These are phyloP conservation scores for Tulasnella sp. DNA, from an alignment of 768 basidiomycete genomes.

Conservation along the genomic window DNA sequence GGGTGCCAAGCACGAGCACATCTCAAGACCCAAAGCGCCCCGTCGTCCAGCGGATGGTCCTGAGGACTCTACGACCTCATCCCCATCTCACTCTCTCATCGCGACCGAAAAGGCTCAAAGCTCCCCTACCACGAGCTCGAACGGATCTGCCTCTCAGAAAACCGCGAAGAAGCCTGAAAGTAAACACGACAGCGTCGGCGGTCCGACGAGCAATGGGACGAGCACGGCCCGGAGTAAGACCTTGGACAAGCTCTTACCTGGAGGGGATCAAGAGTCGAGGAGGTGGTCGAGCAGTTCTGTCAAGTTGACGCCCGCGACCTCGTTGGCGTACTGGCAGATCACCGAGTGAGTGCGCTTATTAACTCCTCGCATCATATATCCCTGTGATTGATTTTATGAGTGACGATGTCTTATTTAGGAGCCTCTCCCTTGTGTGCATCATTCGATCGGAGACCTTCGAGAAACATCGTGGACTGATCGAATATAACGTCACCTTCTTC, in stretches of 20 bases:
- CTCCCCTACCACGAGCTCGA: background rate
- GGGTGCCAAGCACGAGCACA: background rate
- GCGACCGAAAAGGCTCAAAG: constrained; percentile 7
- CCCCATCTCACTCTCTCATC: constrained; percentile 1
- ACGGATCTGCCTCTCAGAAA: background rate
- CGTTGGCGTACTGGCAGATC: constrained; percentile 75
- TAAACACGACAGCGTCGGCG: background rate
- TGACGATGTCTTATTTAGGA: background rate
- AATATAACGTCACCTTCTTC: constrained; percentile 82
- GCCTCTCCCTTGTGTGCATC: constrained; percentile 40
- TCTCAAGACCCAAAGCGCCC: background rate
- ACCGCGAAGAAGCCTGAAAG: background rate
- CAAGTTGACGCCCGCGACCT: constrained; percentile 45
- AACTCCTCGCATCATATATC: background rate
- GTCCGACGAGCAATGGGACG: constrained; percentile 1
- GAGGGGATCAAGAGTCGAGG: constrained; percentile 15
- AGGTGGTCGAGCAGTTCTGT: constrained; percentile 18
- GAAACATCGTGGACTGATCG: constrained; percentile 59
- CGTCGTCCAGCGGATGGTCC: background rate
- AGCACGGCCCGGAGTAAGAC: background rate
- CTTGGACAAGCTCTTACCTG: constrained; percentile 8
- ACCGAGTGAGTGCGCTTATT: constrained; percentile 48
- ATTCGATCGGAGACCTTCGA: constrained; percentile 65
- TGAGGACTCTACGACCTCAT: background rate
- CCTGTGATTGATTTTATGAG: constrained; percentile 24